Evolutionary conservation across 768 basidiomycete species (phyloP).

Genomic region (Postia placenta): DNA sequence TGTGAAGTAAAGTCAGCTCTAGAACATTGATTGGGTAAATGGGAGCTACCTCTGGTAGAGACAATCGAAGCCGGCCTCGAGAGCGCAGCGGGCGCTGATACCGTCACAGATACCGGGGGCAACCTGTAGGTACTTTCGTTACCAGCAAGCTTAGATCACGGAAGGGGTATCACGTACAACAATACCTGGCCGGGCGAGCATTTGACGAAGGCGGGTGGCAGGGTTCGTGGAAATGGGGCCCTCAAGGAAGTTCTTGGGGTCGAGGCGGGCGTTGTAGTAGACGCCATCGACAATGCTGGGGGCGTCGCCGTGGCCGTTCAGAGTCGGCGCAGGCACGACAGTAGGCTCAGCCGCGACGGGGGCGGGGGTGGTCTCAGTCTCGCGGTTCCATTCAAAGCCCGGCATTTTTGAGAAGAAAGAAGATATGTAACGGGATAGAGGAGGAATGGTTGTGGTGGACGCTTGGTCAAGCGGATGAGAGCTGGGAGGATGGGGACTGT

Average conservation of each 20-base stretch:
- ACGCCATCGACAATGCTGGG: conserved; percentile 16
- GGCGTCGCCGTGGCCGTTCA: conserved; percentile 1
- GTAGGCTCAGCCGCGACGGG: conserved; percentile 2
- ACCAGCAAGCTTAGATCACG: not conserved
- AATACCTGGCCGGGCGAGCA: conserved; percentile 59
- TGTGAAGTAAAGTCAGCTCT: conserved; percentile 14
- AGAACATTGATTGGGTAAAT: not conserved
- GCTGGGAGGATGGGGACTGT: not conserved
- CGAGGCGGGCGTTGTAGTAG: conserved; percentile 65
- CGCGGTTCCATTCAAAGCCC: conserved; percentile 22
- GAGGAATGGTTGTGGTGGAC: not conserved
- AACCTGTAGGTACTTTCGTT: conserved; percentile 46
- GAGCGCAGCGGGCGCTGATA: conserved; percentile 72
- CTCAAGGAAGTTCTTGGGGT: conserved; percentile 61
- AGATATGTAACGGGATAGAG: conserved; percentile 9
- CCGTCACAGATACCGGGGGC: conserved; percentile 80
- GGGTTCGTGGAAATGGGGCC: conserved; percentile 66
- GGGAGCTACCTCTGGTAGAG: conserved; percentile 61
- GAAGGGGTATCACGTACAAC: conserved; percentile 40
- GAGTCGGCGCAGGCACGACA: not conserved
- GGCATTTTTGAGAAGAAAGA: conserved; percentile 16
- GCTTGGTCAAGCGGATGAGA: not conserved
- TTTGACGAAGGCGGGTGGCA: conserved; percentile 58
- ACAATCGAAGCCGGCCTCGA: conserved; percentile 75
- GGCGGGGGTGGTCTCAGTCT: conserved; percentile 12